phyloP scores from a whole-genome alignment of 768 basidiomycete species.

The Collybia nuda region DNA sequence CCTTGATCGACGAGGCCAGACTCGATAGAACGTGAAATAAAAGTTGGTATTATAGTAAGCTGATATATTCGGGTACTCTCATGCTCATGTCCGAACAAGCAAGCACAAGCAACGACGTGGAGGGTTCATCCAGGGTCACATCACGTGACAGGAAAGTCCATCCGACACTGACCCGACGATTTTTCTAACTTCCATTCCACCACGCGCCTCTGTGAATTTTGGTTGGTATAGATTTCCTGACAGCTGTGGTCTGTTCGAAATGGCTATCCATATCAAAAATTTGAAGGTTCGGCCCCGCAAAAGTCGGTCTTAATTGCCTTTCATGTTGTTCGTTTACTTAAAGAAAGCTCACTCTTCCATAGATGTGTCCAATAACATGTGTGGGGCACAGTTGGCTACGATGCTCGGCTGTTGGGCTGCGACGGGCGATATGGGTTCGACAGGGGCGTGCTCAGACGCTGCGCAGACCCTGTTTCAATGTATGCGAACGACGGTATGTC shows the following conservation, averaged over 20 bases:
- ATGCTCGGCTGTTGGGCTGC: conserved; percentile 92
- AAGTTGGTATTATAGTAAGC: conserved; percentile 60
- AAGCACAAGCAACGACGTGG: conserved; percentile 12
- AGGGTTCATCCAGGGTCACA: conserved; percentile 11
- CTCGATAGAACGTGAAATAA: not conserved
- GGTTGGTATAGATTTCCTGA: conserved; percentile 1
- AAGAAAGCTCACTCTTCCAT: conserved; percentile 8
- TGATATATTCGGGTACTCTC: not conserved
- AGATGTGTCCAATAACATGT: conserved; percentile 54
- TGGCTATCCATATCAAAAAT: conserved; percentile 74
- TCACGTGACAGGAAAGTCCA: conserved; percentile 12
- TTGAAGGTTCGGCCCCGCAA: conserved; percentile 80
- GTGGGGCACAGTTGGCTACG: conserved; percentile 64
- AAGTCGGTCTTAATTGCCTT: conserved; percentile 39
- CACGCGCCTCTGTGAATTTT: conserved; percentile 12
- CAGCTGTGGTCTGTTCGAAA: conserved; percentile 14
- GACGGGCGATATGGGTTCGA: conserved; percentile 57
- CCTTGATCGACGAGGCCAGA: too few relatives aligned
- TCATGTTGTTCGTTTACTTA: not conserved
- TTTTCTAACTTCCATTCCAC: not conserved
- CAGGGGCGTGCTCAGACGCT: conserved; percentile 52
- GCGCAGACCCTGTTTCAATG: conserved; percentile 71
- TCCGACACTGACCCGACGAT: not conserved
- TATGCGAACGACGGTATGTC: conserved; percentile 82
- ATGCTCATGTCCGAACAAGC: too few relatives aligned